Evolutionary conservation across 2,329 filamentous ascomycete species (phyloP), one percentile per base, ranked within the genome.

Genomic region (Davidsoniella neocaledoniae): DNA sequence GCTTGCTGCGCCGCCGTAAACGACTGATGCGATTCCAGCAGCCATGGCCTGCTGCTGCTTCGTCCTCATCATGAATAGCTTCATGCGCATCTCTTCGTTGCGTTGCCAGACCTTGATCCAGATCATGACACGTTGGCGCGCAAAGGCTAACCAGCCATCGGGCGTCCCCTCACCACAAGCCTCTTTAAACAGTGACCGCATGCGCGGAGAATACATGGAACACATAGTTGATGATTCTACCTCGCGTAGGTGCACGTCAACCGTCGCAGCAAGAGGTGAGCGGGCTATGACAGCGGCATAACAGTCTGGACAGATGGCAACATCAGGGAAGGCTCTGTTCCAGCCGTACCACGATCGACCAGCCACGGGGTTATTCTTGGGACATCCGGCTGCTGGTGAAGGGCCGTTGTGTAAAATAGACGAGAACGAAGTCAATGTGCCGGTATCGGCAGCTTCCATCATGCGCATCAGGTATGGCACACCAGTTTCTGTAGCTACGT

Each of bases 181-280:
- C 8, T 56, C 54, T 2, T 57, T 54, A 58, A 61, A 66, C 55
- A 63, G 58, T 1, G 45, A 55, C n/a, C 65, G 63, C 63, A 67
- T 66, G 4, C 64, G 60, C 0, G 60, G 60, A 2, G 63, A 64
- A 60, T 63, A 66, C 5, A 66, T 56, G 33, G 62, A 61, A 44
- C 65, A 67, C 38, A 63, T 62, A 5, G 59, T 54, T 1, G 55
- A 40, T 0, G 57, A 55, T 10, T 59, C 54, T 9, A 63, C 57
- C 4, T 55, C 53, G 1, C 50, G 53, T 1, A 46, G 56, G 12
- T 61, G 59, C 39, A 64, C 52, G 0, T 58, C 56, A 17, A 64
- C 50, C 0, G 51, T 47, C 1, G 42, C 38, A 2, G 58, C 60
- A 0, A 65, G 54, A 0, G 55, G 17, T 1, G 62, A 63, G 10